Conservation (phyloP, 83 land plant genomes). For the Picea abies region DNA sequence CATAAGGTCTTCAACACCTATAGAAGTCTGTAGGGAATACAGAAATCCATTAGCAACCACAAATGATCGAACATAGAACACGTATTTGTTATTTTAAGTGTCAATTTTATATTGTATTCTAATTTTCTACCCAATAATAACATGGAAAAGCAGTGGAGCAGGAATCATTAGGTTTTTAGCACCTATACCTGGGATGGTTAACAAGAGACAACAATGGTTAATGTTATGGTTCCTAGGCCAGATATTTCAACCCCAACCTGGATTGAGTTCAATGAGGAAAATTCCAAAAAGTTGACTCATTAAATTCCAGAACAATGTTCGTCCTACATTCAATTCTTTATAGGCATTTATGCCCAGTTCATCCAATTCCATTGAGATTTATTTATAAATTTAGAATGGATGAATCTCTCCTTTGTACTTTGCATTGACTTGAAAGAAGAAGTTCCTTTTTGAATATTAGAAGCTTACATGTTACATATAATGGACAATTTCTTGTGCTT, state of each 20-base stretch:
- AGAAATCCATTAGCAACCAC: not conserved
- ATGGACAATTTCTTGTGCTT: not conserved
- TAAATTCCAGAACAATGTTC: not conserved
- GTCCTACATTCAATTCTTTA: not conserved
- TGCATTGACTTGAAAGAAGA: not conserved
- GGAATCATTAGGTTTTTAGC: not conserved
- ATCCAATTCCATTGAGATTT: not conserved
- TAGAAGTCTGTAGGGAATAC: too few species aligned
- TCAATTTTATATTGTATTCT: too few species aligned
- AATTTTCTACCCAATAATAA: too few species aligned
- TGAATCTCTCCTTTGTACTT: not conserved
- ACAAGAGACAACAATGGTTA: not conserved
- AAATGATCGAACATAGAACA: not conserved
- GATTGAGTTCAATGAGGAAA: not conserved
- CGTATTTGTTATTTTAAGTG: not conserved
- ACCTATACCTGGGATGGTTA: too few species aligned
- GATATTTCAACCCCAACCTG: not conserved
- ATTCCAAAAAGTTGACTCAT: not conserved
- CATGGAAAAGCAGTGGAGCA: not conserved
- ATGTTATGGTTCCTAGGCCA: not conserved
- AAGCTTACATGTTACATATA: not conserved
- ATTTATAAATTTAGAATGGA: not conserved
- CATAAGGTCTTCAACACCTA: too few species aligned
- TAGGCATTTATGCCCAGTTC: not conserved
- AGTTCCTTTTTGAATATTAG: not conserved